Percentiles rank a stretch among this genome's conserved stretches.
Conservation (phyloP, 2,329 filamentous ascomycete species). For the Xylaria sp. region DNA sequence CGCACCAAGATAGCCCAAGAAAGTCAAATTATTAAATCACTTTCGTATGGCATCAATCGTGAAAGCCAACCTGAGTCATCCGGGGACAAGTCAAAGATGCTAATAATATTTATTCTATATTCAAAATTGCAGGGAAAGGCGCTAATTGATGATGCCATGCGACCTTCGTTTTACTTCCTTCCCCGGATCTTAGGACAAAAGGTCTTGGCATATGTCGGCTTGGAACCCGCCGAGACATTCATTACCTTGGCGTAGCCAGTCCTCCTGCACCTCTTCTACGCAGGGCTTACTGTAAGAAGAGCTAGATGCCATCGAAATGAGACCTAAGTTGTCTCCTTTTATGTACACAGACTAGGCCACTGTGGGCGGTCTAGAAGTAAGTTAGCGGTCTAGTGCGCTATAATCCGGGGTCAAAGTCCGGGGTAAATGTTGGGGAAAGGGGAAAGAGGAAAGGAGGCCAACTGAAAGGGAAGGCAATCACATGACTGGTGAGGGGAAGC, state of each 20-base stretch:
- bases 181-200: no score
- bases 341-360: no score
- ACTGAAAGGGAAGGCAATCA: slow-evolving; percentile 12
- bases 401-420: slow-evolving; percentile 27
- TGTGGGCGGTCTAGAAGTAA: neutral
- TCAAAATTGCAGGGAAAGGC: no score
- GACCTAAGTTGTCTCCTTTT: no score
- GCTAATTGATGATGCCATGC: no score
- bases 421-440: slow-evolving; percentile 36
- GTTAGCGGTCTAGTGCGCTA: slow-evolving; percentile 4
- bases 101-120: neutral
- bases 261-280: no score
- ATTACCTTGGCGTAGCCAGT: no score
- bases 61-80: neutral
- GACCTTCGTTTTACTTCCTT: no score
- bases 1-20: neutral
- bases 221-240: no score
- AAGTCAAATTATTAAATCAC: neutral
- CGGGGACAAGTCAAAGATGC: neutral
- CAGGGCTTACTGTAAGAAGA: no score
- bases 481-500: slow-evolving; percentile 35
- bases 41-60: neutral
- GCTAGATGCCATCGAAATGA: no score
- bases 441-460: neutral
- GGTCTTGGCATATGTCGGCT: no score